These are phyloP conservation scores for Melanomma pulvis-pyrius DNA, from an alignment of 495 filamentous ascomycete genomes.

Conservation along the genomic window DNA sequence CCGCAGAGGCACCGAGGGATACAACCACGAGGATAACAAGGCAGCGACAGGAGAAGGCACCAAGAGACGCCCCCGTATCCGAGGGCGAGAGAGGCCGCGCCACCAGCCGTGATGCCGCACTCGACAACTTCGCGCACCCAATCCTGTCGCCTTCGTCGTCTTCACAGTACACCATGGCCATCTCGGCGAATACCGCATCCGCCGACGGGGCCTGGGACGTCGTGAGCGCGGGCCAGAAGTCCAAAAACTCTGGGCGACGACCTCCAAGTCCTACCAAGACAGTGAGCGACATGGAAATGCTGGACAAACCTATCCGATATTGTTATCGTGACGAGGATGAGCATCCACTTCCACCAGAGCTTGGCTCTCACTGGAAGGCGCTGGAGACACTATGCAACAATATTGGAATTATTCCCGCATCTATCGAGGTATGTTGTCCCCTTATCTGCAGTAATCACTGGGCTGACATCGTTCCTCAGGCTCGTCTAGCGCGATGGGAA, in stretches of 20 bases:
- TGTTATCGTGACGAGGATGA: not conserved
- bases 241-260: conserved; percentile 2
- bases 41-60: conserved; percentile 4
- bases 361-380: not conserved
- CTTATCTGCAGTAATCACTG: not conserved
- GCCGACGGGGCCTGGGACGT: conserved; percentile 7
- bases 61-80: not conserved
- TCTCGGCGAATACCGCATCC: conserved; percentile 15
- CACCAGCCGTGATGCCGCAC: conserved; percentile 6
- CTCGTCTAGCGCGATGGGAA: not conserved
- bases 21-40: not conserved
- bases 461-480: not conserved
- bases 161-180: conserved; percentile 6
- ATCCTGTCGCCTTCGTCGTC: conserved; percentile 12
- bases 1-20: not conserved
- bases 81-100: conserved; percentile 14
- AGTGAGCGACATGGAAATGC: conserved; percentile 9
- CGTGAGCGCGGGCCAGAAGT: conserved; percentile 10
- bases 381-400: not conserved
- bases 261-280: conserved; percentile 11
- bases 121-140: conserved; percentile 7
- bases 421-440: not conserved
- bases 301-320: conserved; percentile 12
- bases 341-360: conserved; percentile 3
- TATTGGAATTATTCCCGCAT: not conserved